These are phyloP conservation scores for Teunomyces pallodes DNA, from an alignment of 805 yeast genomes.

Conservation along the genomic window DNA sequence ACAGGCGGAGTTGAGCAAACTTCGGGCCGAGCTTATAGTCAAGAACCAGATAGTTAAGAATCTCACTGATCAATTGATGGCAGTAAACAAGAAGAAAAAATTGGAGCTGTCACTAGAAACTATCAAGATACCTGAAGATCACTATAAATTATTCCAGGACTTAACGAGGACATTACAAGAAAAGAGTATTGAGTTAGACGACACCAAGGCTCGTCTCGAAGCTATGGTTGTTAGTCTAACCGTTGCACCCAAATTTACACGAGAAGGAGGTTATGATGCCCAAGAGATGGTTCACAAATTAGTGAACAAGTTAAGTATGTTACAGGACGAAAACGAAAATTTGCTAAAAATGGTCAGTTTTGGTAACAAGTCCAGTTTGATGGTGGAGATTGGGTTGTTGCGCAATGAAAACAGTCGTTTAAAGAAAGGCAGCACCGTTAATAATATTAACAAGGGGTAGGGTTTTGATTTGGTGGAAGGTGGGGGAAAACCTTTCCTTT, in stretches of 20 bases:
- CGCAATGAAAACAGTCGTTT: conserved; percentile 34
- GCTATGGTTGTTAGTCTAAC: conserved; percentile 42
- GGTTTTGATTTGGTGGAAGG: not conserved
- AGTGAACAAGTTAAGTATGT: conserved; percentile 54
- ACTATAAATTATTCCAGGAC: conserved; percentile 48
- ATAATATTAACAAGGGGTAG: not conserved
- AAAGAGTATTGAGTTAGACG: conserved; percentile 49
- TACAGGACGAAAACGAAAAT: conserved; percentile 68
- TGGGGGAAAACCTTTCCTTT: not conserved
- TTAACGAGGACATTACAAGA: conserved; percentile 48
- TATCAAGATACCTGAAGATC: conserved; percentile 37
- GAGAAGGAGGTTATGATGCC: conserved; percentile 65
- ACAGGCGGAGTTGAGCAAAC: conserved; percentile 20
- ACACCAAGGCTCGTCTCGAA: conserved; percentile 63
- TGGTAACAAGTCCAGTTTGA: conserved; percentile 72
- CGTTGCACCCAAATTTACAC: conserved; percentile 32
- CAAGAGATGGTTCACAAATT: conserved; percentile 75
- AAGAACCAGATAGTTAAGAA: conserved; percentile 47
- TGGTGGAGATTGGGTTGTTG: conserved; percentile 64
- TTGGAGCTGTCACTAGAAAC: conserved; percentile 7
- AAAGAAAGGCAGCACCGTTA: not conserved
- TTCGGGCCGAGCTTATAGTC: conserved; percentile 50
- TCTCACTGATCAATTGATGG: conserved; percentile 32
- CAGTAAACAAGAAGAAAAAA: conserved; percentile 10
- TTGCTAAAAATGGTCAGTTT: conserved; percentile 68